Percentiles rank a stretch among this genome's conserved stretches.
Evolutionary conservation across 2,329 filamentous ascomycete genomes (phyloP).

Genomic region (Colletotrichum chrysophilum): DNA sequence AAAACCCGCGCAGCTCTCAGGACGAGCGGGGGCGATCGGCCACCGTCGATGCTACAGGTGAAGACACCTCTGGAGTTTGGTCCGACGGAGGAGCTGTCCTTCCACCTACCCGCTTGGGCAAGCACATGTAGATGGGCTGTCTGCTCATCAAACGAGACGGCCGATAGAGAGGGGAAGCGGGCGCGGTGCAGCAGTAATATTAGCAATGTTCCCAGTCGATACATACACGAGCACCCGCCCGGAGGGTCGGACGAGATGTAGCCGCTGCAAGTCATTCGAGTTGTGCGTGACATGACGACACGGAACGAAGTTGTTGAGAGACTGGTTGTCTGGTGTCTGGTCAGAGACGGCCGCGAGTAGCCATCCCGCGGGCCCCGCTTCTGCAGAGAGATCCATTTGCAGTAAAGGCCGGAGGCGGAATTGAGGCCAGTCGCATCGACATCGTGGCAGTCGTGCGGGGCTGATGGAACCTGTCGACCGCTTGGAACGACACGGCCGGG

Average conservation of each 20-base stretch:
- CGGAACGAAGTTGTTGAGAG: background rate
- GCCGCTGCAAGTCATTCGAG: slow-evolving; percentile 21
- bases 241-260: slow-evolving; percentile 4
- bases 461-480: background rate
- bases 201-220: background rate
- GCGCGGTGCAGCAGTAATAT: background rate
- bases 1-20: background rate
- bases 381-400: slow-evolving; percentile 13
- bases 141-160: background rate
- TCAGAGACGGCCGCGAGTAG: background rate
- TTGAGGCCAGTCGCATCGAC: slow-evolving; percentile 14
- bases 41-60: background rate
- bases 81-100: background rate
- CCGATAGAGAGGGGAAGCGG: background rate
- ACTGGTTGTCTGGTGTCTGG: background rate
- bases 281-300: slow-evolving; percentile 15
- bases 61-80: background rate
- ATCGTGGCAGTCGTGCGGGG: slow-evolving; percentile 9
- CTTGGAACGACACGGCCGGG: background rate
- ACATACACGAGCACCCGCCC: background rate
- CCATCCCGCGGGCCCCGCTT: slow-evolving; percentile 1
- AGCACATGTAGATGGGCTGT: background rate
- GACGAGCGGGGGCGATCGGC: slow-evolving; percentile 5
- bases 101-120: background rate
- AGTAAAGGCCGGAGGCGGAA: slow-evolving; percentile 11